Conservation (phyloP, 1,139 yeast genomes). For the Kluyveromyces sp. region DNA sequence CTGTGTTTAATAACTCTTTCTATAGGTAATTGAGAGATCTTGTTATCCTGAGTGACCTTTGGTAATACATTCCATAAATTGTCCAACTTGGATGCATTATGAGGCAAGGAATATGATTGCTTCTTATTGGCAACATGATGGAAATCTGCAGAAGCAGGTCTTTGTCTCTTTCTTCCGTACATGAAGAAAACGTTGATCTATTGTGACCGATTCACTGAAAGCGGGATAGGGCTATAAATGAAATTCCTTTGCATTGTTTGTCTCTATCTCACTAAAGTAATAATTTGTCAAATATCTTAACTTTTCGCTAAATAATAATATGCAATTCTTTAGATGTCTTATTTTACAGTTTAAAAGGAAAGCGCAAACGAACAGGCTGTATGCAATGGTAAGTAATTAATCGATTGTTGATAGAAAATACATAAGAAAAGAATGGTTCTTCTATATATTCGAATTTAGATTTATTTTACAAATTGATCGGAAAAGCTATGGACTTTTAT, state of each 20-base stretch:
- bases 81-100: not conserved
- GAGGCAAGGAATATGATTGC: not conserved
- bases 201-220: not conserved
- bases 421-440: not conserved
- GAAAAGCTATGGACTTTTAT: not conserved
- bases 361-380: no score
- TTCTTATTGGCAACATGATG: slow-evolving; percentile 1
- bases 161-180: not conserved
- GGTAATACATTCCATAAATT: slow-evolving; percentile 3
- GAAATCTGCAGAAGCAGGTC: not conserved
- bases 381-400: no score
- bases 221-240: not conserved
- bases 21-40: slow-evolving; percentile 6
- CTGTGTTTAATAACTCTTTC: slow-evolving; percentile 15
- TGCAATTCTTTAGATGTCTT: no score
- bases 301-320: no score
- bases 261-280: no score
- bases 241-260: no score
- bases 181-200: not conserved
- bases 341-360: no score
- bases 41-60: not conserved
- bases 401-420: not conserved
- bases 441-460: not conserved
- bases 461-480: not conserved
- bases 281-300: no score